Evolutionary conservation across 2,329 filamentous ascomycete genomes (phyloP).

Genomic region (Exserohilum turcica): DNA sequence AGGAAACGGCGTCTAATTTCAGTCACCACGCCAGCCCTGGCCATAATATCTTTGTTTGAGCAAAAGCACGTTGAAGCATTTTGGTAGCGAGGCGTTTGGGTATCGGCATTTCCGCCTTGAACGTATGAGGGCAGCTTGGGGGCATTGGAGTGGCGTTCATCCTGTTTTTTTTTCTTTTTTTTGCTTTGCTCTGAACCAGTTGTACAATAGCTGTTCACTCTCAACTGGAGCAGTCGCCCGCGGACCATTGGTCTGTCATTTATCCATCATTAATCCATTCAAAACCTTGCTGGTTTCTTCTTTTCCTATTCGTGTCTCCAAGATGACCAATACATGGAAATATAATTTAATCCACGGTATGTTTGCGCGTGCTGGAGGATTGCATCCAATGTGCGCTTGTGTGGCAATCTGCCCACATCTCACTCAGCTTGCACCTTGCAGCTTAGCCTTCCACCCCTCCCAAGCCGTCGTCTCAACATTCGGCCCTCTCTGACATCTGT

Average conservation of each 20-base stretch:
- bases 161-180: slow-evolving; percentile 3
- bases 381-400: not conserved
- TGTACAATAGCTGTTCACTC: slow-evolving; percentile 23
- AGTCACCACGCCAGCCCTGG: not conserved
- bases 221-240: not conserved
- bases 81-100: slow-evolving; percentile 49
- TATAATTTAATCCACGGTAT: not conserved
- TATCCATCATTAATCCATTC: slow-evolving; percentile 4
- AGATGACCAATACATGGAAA: not conserved
- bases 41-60: not conserved
- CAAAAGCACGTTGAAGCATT: slow-evolving; percentile 28
- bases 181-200: slow-evolving; percentile 10
- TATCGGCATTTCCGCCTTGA: slow-evolving; percentile 29
- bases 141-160: slow-evolving; percentile 33
- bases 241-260: not conserved
- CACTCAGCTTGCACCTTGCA: slow-evolving; percentile 8
- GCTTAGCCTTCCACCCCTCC: slow-evolving; percentile 54
- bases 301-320: not conserved
- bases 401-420: not conserved
- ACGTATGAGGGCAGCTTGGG: slow-evolving; percentile 14
- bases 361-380: not conserved
- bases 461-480: slow-evolving; percentile 67
- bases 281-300: not conserved
- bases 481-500: slow-evolving; percentile 59
- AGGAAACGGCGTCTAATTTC: slow-evolving; percentile 33